These are phyloP conservation scores for Phytophthora aleatoria DNA, from an alignment of 352 stramenopile species.

Conservation along the genomic window DNA sequence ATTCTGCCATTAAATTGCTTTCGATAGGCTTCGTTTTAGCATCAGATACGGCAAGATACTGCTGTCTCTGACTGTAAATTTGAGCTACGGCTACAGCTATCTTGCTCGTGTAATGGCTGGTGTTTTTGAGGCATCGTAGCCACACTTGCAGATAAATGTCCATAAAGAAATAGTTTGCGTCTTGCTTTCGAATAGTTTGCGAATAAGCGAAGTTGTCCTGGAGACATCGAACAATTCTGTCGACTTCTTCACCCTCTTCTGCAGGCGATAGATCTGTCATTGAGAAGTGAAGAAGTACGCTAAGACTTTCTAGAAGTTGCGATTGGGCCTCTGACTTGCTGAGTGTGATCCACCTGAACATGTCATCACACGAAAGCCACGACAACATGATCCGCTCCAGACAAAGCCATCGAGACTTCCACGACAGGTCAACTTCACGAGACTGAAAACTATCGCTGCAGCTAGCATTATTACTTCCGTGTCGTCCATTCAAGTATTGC, in stretches of 20 bases:
- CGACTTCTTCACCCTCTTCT: constrained; percentile 19
- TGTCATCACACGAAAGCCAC: constrained; percentile 69
- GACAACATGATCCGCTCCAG: constrained; percentile 40
- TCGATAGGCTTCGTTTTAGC: constrained; percentile 6
- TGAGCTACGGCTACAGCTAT: constrained; percentile 4
- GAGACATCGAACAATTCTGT: constrained; percentile 6
- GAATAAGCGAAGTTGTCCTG: neutral
- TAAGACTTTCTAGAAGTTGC: constrained; percentile 40
- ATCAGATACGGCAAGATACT: neutral
- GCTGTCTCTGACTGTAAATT: constrained; percentile 25
- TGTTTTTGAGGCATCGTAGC: constrained; percentile 6
- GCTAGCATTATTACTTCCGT: neutral
- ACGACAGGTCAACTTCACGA: neutral
- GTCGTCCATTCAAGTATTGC: constrained; percentile 4
- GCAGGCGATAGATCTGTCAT: neutral
- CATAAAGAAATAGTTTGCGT: constrained; percentile 13
- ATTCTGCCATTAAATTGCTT: constrained; percentile 7
- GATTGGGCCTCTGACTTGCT: constrained; percentile 41
- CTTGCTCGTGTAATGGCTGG: neutral
- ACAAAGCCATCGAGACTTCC: constrained; percentile 40
- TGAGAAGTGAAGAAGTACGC: constrained; percentile 26
- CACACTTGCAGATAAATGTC: constrained; percentile 36
- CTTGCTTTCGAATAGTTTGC: constrained; percentile 9
- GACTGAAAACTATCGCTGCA: neutral
- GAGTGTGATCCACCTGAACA: constrained; percentile 75